Percentiles rank a stretch among this genome's conserved stretches.
These are phyloP conservation scores for Tetragonia tetragonoides DNA, from an alignment of 148 eudicot species.

Conservation along the genomic window DNA sequence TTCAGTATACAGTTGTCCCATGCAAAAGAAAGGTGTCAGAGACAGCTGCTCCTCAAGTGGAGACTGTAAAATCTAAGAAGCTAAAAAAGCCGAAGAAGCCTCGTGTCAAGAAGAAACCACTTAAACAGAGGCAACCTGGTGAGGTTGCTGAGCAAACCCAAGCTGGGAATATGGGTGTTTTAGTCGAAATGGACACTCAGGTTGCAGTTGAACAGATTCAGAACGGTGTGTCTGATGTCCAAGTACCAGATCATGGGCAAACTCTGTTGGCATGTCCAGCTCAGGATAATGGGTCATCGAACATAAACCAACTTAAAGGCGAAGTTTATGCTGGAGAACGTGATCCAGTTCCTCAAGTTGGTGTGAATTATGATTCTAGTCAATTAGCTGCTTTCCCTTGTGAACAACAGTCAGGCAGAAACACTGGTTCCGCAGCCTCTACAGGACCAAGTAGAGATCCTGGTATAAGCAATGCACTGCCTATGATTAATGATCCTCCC, in stretches of 20 bases:
- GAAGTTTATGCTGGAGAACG: background rate
- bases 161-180: constrained; percentile 12
- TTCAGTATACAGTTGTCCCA: constrained; percentile 66
- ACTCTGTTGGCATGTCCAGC: constrained; percentile 1
- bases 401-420: background rate
- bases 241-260: constrained; percentile 7
- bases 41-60: constrained; percentile 22
- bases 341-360: background rate
- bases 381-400: background rate
- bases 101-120: constrained; percentile 37
- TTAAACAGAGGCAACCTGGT: constrained; percentile 22
- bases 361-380: background rate
- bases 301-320: constrained; percentile 1
- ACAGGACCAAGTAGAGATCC: constrained; percentile 8
- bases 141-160: constrained; percentile 9
- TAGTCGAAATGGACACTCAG: constrained; percentile 19
- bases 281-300: constrained; percentile 6
- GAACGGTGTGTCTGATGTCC: constrained; percentile 2
- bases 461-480: background rate
- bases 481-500: background rate
- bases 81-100: constrained; percentile 59
- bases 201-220: background rate
- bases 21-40: constrained; percentile 50
- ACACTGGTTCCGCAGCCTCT: background rate
- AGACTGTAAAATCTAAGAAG: constrained; percentile 40